phyloP scores from a whole-genome alignment of 2,329 filamentous ascomycete species.

The Westerdykella sp. region DNA sequence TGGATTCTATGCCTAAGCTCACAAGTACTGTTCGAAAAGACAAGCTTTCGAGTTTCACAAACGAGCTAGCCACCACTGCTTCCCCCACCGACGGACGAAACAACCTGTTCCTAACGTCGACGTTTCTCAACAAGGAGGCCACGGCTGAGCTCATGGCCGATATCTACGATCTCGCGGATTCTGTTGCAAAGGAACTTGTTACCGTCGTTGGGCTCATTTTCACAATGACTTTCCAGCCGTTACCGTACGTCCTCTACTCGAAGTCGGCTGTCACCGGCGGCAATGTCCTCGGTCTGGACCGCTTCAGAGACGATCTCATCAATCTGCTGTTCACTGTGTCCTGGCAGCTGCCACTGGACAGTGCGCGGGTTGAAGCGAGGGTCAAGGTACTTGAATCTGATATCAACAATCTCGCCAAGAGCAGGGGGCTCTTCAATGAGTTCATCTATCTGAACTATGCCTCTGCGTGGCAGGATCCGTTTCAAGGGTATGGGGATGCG shows the following conservation, averaged over 20 bases:
- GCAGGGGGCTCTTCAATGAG: slow-evolving; percentile 13
- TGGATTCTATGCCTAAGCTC: slow-evolving; percentile 12
- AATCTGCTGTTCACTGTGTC: slow-evolving; percentile 12
- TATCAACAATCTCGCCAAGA: slow-evolving; percentile 13
- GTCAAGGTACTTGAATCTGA: slow-evolving; percentile 10
- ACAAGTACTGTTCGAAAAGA: slow-evolving; percentile 12
- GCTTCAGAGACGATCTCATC: slow-evolving; percentile 16
- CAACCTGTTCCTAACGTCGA: slow-evolving; percentile 15
- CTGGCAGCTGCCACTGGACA: slow-evolving; percentile 13
- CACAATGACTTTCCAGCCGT: slow-evolving; percentile 14
- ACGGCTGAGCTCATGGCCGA: slow-evolving; percentile 10
- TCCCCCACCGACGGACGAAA: slow-evolving; percentile 3
- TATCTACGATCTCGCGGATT: slow-evolving; percentile 10
- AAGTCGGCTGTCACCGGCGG: slow-evolving; percentile 8
- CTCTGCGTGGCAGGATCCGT: slow-evolving; percentile 31
- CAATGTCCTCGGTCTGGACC: slow-evolving; percentile 17
- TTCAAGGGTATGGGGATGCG: slow-evolving; percentile 25
- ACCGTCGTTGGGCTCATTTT: slow-evolving; percentile 11
- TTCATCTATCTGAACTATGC: slow-evolving; percentile 34
- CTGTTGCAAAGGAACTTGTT: slow-evolving; percentile 6
- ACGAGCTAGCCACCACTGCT: slow-evolving; percentile 8
- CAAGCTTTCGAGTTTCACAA: slow-evolving; percentile 11
- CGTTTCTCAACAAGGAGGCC: slow-evolving; percentile 11
- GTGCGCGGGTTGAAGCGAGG: slow-evolving; percentile 8
- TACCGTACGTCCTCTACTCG: slow-evolving; percentile 15